These are phyloP conservation scores for Lolium rigidum DNA, from an alignment of 176 grass and related monocot genomes.

Conservation along the genomic window DNA sequence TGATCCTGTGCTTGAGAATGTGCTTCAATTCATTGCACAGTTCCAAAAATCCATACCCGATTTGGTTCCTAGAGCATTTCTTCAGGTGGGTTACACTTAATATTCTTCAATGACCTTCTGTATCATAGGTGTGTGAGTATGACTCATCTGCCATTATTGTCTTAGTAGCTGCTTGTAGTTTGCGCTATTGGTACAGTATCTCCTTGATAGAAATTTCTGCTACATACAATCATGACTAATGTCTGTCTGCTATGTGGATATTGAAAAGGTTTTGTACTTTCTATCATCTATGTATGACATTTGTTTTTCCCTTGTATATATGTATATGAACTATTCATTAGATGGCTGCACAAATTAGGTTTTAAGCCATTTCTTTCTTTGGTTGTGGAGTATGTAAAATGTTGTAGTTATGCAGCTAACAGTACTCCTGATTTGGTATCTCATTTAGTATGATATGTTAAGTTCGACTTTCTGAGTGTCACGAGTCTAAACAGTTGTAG, in stretches of 20 bases:
- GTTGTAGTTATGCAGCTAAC: conserved; percentile 7
- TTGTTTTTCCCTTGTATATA: background rate
- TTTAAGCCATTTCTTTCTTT: conserved; percentile 11
- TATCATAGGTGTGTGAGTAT: background rate
- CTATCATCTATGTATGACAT: conserved; percentile 10
- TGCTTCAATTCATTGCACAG: conserved; percentile 78
- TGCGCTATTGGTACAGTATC: background rate
- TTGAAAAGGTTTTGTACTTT: conserved; percentile 5
- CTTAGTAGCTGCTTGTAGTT: conserved; percentile 1
- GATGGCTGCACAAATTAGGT: background rate
- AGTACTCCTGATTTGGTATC: background rate
- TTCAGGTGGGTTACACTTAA: conserved; percentile 63
- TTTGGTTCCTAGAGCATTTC: conserved; percentile 90
- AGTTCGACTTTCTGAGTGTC: conserved; percentile 10
- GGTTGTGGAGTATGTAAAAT: background rate
- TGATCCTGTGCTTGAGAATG: conserved; percentile 68
- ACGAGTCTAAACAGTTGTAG: background rate
- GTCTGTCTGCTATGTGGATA: conserved; percentile 1
- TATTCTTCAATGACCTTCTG: conserved; percentile 14
- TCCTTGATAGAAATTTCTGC: background rate
- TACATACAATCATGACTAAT: conserved; percentile 18
- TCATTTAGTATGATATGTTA: background rate
- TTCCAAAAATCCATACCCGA: conserved; percentile 92
- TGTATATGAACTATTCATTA: background rate
- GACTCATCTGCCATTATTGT: background rate